Percentiles rank a stretch among this genome's conserved stretches.
phyloP scores from a whole-genome alignment of 192 early-diverging fungal genomes.

The Entrophospora sp. region DNA sequence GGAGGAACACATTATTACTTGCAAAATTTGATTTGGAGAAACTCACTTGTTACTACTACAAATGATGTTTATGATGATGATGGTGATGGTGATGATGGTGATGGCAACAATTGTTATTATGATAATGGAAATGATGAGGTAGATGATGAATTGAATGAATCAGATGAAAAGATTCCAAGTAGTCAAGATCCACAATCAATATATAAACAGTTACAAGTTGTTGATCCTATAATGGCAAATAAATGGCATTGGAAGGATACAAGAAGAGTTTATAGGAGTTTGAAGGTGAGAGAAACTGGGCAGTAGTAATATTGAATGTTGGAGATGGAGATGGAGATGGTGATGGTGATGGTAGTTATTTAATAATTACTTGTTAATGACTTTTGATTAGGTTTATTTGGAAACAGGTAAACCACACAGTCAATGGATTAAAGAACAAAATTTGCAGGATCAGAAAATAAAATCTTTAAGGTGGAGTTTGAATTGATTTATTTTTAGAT shows the following conservation, averaged over 20 bases:
- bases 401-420: constrained; percentile 68
- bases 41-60: constrained; percentile 61
- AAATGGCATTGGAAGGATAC: constrained; percentile 86
- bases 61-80: constrained; percentile 18
- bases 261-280: constrained; percentile 75
- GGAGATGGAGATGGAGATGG: no score
- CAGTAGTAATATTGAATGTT: not conserved
- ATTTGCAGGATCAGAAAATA: constrained; percentile 34
- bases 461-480: constrained; percentile 26
- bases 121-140: no score
- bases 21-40: constrained; percentile 77
- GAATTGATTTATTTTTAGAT: not conserved
- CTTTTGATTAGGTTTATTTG: constrained; percentile 43
- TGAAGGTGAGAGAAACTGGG: constrained; percentile 59
- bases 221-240: constrained; percentile 82
- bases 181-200: constrained; percentile 48
- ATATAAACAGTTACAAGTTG: constrained; percentile 53
- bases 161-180: constrained; percentile 13
- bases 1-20: constrained; percentile 98
- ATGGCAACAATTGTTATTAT: no score
- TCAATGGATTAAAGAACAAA: constrained; percentile 63
- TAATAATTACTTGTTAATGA: not conserved
- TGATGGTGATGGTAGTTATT: not conserved
- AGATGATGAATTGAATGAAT: no score
- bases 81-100: constrained; percentile 9